These are phyloP conservation scores for Suillus fuscotomentosus DNA, from an alignment of 768 basidiomycete species.

Conservation along the genomic window DNA sequence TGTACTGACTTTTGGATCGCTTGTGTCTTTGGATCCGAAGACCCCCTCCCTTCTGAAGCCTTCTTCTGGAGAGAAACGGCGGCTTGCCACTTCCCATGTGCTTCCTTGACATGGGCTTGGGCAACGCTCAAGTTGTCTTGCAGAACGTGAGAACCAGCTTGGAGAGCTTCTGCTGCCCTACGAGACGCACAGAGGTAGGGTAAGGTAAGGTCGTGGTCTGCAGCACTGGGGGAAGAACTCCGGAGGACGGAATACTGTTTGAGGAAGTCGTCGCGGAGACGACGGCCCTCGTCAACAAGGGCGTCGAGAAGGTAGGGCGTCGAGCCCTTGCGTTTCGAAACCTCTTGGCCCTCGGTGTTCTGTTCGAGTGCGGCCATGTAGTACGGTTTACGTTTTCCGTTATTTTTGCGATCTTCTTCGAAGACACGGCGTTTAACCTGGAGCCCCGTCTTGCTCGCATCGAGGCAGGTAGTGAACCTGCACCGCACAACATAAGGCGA, in stretches of 20 bases:
- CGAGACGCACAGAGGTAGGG: conserved; percentile 37
- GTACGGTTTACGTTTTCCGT: conserved; percentile 28
- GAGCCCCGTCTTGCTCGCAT: conserved; percentile 68
- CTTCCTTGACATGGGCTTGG: conserved; percentile 35
- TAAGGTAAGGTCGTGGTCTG: conserved; percentile 32
- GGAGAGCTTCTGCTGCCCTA: conserved; percentile 7
- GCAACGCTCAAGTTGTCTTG: conserved; percentile 39
- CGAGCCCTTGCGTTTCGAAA: background rate
- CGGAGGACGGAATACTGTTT: conserved; percentile 30
- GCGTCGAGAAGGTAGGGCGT: conserved; percentile 40
- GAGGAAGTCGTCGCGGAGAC: conserved; percentile 34
- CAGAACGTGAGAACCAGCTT: conserved; percentile 16
- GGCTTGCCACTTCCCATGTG: conserved; percentile 16
- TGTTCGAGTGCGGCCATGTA: conserved; percentile 24
- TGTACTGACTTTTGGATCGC: conserved; percentile 2
- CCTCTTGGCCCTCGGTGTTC: background rate
- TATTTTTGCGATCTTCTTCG: conserved; percentile 37
- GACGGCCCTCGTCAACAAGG: conserved; percentile 40
- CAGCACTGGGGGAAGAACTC: background rate
- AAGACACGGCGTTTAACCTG: conserved; percentile 45
- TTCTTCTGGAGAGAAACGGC: conserved; percentile 9
- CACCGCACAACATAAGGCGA: background rate
- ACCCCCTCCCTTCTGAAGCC: conserved; percentile 13
- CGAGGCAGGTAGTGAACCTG: conserved; percentile 68
- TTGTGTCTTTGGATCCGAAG: conserved; percentile 26